phyloP scores from a whole-genome alignment of 2,329 filamentous ascomycete species.

The Setomelanomma holmii region DNA sequence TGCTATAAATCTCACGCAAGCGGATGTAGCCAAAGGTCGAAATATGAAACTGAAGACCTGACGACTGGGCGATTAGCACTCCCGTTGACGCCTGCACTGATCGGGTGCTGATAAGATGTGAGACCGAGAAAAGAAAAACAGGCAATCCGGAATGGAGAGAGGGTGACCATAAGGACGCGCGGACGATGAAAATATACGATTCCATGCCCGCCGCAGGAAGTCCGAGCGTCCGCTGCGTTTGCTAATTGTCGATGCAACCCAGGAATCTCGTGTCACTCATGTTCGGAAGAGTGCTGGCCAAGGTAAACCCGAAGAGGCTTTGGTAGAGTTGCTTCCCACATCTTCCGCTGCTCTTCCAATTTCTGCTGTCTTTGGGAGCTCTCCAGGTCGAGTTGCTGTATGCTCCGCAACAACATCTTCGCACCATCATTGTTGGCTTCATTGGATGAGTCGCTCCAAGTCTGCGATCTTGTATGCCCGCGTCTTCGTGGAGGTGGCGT shows the following conservation, averaged over 20 bases:
- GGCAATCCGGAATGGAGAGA: not conserved
- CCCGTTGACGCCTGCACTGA: not conserved
- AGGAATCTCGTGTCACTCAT: not conserved
- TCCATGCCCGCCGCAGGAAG: too few relatives aligned
- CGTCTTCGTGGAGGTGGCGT: constrained; percentile 5
- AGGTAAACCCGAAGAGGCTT: constrained; percentile 11
- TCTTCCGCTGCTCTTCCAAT: constrained; percentile 19
- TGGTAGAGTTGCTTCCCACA: constrained; percentile 33
- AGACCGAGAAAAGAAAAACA: not conserved
- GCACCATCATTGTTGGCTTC: constrained; percentile 4
- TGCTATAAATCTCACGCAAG: constrained; percentile 3
- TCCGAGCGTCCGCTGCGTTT: too few relatives aligned
- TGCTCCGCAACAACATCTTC: constrained; percentile 10
- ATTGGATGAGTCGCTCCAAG: constrained; percentile 8
- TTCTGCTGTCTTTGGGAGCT: constrained; percentile 7
- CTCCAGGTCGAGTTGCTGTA: constrained; percentile 8
- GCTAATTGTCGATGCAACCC: too few relatives aligned
- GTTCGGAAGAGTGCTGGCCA: constrained; percentile 4
- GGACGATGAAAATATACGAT: too few relatives aligned
- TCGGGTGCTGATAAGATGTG: not conserved
- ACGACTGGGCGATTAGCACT: not conserved
- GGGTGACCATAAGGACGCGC: not conserved
- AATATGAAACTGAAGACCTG: not conserved
- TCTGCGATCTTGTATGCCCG: constrained; percentile 11
- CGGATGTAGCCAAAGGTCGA: constrained; percentile 1